Evolutionary conservation across 106 monocot genomes (phyloP).

Genomic region (Allium sativum): DNA sequence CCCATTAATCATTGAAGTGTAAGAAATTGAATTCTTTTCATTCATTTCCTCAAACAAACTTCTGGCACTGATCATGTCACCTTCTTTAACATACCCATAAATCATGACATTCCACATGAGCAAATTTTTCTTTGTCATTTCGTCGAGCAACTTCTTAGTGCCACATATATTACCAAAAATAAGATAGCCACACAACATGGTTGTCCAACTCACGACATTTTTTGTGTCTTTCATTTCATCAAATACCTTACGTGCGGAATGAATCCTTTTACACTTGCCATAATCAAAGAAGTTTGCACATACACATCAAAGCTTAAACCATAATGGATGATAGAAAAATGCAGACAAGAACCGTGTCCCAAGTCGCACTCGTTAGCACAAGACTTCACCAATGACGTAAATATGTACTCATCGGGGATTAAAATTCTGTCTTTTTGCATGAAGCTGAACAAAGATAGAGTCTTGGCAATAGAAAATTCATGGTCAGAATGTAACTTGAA

Average conservation of each 20-base stretch:
- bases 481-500: slow-evolving; percentile 43
- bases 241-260: slow-evolving; percentile 39
- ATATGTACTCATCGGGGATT: slow-evolving; percentile 47
- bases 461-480: slow-evolving; percentile 14
- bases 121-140: slow-evolving; percentile 52
- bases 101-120: slow-evolving; percentile 69
- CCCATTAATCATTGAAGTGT: slow-evolving; percentile 51
- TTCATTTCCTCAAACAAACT: slow-evolving; percentile 55
- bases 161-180: slow-evolving; percentile 11
- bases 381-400: slow-evolving; percentile 47
- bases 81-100: slow-evolving; percentile 48
- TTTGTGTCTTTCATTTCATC: slow-evolving; percentile 22
- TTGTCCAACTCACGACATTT: slow-evolving; percentile 54
- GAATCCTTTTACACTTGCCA: slow-evolving; percentile 23
- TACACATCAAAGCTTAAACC: slow-evolving; percentile 51
- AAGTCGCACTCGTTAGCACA: slow-evolving; percentile 20
- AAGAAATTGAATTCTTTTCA: slow-evolving; percentile 37
- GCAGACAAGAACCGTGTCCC: slow-evolving; percentile 27
- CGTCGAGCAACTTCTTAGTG: slow-evolving; percentile 40
- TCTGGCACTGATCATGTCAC: slow-evolving; percentile 36
- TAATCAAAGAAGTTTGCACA: slow-evolving; percentile 65
- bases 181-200: slow-evolving; percentile 40
- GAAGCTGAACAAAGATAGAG: slow-evolving; percentile 28
- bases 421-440: slow-evolving; percentile 9
- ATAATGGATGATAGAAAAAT: slow-evolving; percentile 21